Evolutionary conservation across 2,329 filamentous ascomycete genomes (phyloP).

Genomic region (Setomelanomma holmii): DNA sequence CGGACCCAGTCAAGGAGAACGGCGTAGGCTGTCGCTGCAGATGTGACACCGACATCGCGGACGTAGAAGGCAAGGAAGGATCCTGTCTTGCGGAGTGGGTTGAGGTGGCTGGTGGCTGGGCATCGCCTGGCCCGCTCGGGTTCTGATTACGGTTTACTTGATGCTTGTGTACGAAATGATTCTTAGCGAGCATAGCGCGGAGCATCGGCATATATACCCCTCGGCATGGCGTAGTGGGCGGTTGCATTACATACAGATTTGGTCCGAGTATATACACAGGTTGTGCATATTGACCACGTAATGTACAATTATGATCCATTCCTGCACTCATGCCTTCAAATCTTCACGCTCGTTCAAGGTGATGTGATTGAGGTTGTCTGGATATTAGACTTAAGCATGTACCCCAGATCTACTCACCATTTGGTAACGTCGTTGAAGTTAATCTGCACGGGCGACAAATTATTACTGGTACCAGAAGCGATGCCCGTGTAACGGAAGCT

Average conservation of each 20-base stretch:
- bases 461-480: too few species aligned
- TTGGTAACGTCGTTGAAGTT: too few species aligned
- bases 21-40: conserved; percentile 95
- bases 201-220: conserved; percentile 23
- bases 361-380: neutral
- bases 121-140: conserved; percentile 55
- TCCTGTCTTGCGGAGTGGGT: conserved; percentile 97
- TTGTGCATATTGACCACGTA: too few species aligned
- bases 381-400: too few species aligned
- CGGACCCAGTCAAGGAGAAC: conserved; percentile 89
- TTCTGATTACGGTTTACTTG: conserved; percentile 9
- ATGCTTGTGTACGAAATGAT: conserved; percentile 18
- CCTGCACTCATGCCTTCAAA: too few species aligned
- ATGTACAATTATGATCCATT: too few species aligned
- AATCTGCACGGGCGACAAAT: too few species aligned
- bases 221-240: conserved; percentile 27
- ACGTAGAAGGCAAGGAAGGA: conserved; percentile 96
- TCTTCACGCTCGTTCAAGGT: neutral
- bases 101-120: conserved; percentile 94
- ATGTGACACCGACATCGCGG: conserved; percentile 96
- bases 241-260: conserved; percentile 26
- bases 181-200: conserved; percentile 30
- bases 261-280: conserved; percentile 3
- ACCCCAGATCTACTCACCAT: too few species aligned
- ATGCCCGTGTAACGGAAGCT: neutral